phyloP scores from a whole-genome alignment of 2,329 filamentous ascomycete species.

The Epicoccum sorghinum region DNA sequence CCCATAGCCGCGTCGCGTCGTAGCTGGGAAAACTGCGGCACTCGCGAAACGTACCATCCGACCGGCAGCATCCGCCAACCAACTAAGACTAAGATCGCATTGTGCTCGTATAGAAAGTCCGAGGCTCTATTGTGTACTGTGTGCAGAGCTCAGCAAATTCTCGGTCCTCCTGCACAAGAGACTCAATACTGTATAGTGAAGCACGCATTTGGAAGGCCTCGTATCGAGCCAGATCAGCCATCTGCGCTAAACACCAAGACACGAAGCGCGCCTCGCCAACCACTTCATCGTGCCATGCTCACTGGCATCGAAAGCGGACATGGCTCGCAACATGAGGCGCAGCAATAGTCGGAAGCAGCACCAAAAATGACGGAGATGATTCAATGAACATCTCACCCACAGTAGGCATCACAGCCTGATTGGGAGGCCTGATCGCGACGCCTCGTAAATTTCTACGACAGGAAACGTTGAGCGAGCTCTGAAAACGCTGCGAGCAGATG shows the following conservation, averaged over 20 bases:
- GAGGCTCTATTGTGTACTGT: not conserved
- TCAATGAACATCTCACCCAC: constrained; percentile 9
- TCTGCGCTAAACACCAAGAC: not conserved
- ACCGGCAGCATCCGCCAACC: constrained; percentile 13
- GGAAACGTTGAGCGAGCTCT: not conserved
- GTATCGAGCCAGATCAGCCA: not conserved
- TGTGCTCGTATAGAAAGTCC: not conserved
- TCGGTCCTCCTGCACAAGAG: not conserved
- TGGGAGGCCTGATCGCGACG: constrained; percentile 4
- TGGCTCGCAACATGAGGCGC: constrained; percentile 1
- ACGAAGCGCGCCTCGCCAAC: not conserved
- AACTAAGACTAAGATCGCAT: constrained; percentile 2
- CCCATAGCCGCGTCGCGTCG: constrained; percentile 5
- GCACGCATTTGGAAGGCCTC: not conserved
- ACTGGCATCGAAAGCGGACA: not conserved
- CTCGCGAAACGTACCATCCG: constrained; percentile 20
- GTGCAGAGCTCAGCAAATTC: not conserved
- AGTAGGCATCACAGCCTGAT: constrained; percentile 6
- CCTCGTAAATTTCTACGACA: constrained; percentile 3
- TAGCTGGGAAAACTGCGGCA: constrained; percentile 3
- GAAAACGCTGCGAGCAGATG: not conserved
- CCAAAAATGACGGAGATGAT: constrained; percentile 7
- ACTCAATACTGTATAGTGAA: not conserved
- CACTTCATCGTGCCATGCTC: not conserved
- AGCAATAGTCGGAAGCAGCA: not conserved